Conservation (phyloP, 176 grass and related monocot genomes). For the Ananas comosus region DNA sequence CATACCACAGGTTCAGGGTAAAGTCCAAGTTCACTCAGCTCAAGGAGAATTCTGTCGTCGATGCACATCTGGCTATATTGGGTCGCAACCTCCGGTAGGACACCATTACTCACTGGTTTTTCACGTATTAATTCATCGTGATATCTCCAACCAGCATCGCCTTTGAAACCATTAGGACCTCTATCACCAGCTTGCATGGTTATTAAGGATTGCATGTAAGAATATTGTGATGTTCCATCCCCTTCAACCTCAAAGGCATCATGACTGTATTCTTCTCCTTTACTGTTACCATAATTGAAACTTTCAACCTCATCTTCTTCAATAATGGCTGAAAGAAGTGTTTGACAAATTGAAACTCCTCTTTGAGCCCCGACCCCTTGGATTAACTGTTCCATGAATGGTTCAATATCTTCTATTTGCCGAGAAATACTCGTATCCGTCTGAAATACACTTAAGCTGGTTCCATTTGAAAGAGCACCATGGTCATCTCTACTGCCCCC, state of each 20-base stretch:
- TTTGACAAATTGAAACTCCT: conserved; percentile 52
- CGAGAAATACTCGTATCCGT: conserved; percentile 35
- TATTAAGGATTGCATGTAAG: conserved; percentile 35
- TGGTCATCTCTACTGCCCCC: conserved; percentile 37
- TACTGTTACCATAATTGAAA: conserved; percentile 34
- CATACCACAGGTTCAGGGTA: conserved; percentile 62
- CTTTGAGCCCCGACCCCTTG: conserved; percentile 37
- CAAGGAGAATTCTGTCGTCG: conserved; percentile 60
- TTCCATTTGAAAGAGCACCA: conserved; percentile 35
- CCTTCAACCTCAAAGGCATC: conserved; percentile 42
- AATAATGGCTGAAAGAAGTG: conserved; percentile 62
- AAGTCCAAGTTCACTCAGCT: conserved; percentile 67
- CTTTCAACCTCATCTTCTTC: conserved; percentile 59
- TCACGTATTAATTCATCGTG: conserved; percentile 33
- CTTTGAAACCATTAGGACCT: conserved; percentile 34
- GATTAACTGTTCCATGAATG: conserved; percentile 53
- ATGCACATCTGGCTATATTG: conserved; percentile 67
- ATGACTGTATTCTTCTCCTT: conserved; percentile 31
- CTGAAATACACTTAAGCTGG: conserved; percentile 33
- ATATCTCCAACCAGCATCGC: conserved; percentile 53
- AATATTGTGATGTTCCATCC: conserved; percentile 40
- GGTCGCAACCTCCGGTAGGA: conserved; percentile 28
- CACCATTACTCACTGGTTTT: conserved; percentile 19
- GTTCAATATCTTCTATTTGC: conserved; percentile 55
- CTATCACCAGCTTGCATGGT: conserved; percentile 38